Evolutionary conservation across 768 basidiomycete genomes (phyloP).

Genomic region (Agrocybe pediades): DNA sequence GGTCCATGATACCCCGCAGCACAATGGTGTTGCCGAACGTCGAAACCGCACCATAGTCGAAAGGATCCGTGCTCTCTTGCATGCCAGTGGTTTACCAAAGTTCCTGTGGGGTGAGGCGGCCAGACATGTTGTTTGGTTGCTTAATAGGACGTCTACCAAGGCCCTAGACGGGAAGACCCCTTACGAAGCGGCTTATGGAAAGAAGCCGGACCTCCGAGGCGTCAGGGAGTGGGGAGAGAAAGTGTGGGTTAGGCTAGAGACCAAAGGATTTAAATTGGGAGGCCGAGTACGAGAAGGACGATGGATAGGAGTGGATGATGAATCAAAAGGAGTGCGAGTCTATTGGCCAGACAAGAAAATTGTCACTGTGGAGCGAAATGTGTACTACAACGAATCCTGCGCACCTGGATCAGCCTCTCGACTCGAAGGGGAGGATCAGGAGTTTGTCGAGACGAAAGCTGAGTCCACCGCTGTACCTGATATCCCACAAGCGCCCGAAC

Average conservation of each 20-base stretch:
- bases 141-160: conserved; percentile 31
- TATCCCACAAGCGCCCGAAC: background rate
- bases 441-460: too few relatives aligned
- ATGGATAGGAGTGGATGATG: conserved; percentile 35
- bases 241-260: too few relatives aligned
- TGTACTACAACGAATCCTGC: conserved; percentile 20
- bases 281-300: conserved; percentile 23
- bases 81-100: conserved; percentile 28
- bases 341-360: conserved; percentile 32
- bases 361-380: conserved; percentile 30
- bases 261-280: conserved; percentile 16
- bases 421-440: conserved; percentile 30
- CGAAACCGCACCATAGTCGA: conserved; percentile 34
- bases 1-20: conserved; percentile 32
- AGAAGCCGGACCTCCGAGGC: too few relatives aligned
- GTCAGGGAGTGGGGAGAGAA: too few relatives aligned
- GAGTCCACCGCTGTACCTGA: too few relatives aligned
- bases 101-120: conserved; percentile 40
- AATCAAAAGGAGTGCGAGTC: conserved; percentile 28
- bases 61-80: conserved; percentile 30
- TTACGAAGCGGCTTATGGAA: conserved; percentile 15
- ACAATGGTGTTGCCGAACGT: conserved; percentile 41
- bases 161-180: conserved; percentile 25
- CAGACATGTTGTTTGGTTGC: conserved; percentile 30
- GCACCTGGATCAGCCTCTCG: conserved; percentile 6